These are phyloP conservation scores for Chlamydomonas schloesseri DNA, from an alignment of 139 green algal species.

Conservation along the genomic window DNA sequence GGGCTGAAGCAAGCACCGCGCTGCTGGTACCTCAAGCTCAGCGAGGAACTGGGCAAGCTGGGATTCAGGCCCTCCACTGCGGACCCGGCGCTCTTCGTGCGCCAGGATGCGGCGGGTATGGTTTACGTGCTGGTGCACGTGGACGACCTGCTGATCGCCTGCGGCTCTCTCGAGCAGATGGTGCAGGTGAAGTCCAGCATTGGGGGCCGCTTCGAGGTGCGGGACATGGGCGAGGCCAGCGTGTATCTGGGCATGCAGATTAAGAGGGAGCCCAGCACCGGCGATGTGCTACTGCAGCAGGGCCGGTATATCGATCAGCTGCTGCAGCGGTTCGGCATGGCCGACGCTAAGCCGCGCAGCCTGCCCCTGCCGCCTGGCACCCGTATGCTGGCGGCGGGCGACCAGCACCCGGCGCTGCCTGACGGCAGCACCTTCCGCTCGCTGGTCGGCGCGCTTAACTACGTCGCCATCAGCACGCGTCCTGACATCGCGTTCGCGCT, in stretches of 20 bases:
- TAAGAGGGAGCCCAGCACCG: background rate
- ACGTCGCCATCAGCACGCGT: background rate
- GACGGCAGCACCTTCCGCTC: background rate
- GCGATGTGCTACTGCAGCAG: background rate
- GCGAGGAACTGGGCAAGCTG: conserved; percentile 10
- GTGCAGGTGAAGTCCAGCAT: background rate
- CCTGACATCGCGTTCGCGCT: background rate
- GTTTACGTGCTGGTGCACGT: conserved; percentile 45
- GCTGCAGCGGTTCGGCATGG: background rate
- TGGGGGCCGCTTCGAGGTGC: conserved; percentile 10
- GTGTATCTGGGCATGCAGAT: conserved; percentile 42
- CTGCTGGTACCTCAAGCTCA: too few relatives aligned
- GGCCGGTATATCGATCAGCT: background rate
- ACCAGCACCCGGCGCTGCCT: background rate
- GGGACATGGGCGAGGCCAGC: conserved; percentile 23
- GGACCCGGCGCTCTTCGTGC: conserved; percentile 49
- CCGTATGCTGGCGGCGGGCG: background rate
- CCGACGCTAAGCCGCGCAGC: background rate
- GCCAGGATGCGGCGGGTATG: background rate
- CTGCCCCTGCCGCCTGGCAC: background rate
- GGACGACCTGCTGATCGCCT: conserved; percentile 30
- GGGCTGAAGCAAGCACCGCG: too few relatives aligned
- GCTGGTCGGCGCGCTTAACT: background rate
- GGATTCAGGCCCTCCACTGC: conserved; percentile 41
- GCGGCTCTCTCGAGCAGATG: background rate